Evolutionary conservation across 495 filamentous ascomycete genomes (phyloP).

Genomic region (Hypoxylon intermedium): DNA sequence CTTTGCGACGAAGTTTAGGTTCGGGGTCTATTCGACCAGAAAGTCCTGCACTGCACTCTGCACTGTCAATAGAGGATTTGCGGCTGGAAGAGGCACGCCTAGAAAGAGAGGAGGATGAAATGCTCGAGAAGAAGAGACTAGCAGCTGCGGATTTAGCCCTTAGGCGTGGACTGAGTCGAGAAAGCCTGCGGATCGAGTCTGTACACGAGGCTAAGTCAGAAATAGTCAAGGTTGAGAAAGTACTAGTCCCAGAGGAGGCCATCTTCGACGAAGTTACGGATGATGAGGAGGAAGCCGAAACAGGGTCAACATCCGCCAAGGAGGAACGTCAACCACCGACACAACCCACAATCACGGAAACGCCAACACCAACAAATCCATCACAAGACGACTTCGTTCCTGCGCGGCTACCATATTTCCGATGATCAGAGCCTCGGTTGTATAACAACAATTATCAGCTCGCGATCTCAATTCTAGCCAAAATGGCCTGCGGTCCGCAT

Average conservation of each 20-base stretch:
- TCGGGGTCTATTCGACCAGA: constrained; percentile 45
- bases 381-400: constrained; percentile 38
- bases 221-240: constrained; percentile 33
- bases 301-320: constrained; percentile 3
- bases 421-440: constrained; percentile 4
- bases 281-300: constrained; percentile 26
- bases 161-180: constrained; percentile 67
- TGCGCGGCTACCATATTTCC: constrained; percentile 42
- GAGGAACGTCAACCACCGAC: constrained; percentile 18
- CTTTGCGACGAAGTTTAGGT: constrained; percentile 41
- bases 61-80: constrained; percentile 72
- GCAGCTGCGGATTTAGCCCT: constrained; percentile 76
- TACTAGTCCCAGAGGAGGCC: constrained; percentile 33
- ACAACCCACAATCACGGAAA: not conserved
- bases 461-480: not conserved
- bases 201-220: constrained; percentile 43
- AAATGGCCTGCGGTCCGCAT: not conserved
- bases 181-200: constrained; percentile 38
- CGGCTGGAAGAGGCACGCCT: constrained; percentile 77
- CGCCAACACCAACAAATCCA: constrained; percentile 5
- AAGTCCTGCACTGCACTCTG: constrained; percentile 43
- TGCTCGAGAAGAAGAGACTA: constrained; percentile 71
- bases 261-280: constrained; percentile 35
- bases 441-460: not conserved
- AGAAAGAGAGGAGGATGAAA: constrained; percentile 71